Evolutionary conservation across 1,284 basidiomycete species (phyloP).

Genomic region (Chalciporus piperatoides): DNA sequence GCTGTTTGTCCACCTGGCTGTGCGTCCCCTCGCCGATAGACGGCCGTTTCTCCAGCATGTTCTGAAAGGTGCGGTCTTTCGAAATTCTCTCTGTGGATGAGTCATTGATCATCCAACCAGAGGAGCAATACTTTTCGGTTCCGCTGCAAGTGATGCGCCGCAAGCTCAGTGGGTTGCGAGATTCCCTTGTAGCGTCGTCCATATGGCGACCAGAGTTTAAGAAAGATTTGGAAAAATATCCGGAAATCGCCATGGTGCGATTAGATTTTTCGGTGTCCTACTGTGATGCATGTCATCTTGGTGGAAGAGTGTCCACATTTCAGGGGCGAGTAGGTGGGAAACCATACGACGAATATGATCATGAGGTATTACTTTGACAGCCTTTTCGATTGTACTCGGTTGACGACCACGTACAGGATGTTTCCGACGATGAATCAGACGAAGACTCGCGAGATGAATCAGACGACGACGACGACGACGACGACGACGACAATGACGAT

Average conservation of each 20-base stretch:
- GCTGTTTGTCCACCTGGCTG: slow-evolving; percentile 76
- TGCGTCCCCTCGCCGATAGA: slow-evolving; percentile 51
- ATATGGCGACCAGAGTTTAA: slow-evolving; percentile 75
- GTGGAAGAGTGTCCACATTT: slow-evolving; percentile 61
- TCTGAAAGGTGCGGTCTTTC: slow-evolving; percentile 46
- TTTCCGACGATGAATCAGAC: slow-evolving; percentile 22
- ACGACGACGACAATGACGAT: slow-evolving; percentile 27
- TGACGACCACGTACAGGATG: slow-evolving; percentile 12
- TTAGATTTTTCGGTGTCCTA: slow-evolving; percentile 56
- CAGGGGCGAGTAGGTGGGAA: slow-evolving; percentile 54
- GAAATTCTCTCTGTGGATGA: background rate
- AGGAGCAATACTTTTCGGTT: slow-evolving; percentile 68
- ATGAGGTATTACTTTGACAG: slow-evolving; percentile 39
- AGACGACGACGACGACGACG: too few species aligned
- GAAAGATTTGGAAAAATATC: slow-evolving; percentile 59
- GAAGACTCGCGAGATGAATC: background rate
- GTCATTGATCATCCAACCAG: slow-evolving; percentile 31
- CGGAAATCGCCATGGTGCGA: slow-evolving; percentile 50
- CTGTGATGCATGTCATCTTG: slow-evolving; percentile 79
- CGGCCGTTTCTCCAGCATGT: slow-evolving; percentile 50
- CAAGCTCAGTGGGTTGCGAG: slow-evolving; percentile 62
- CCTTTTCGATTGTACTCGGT: background rate
- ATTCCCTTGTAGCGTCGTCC: slow-evolving; percentile 73
- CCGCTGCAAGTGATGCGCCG: slow-evolving; percentile 60
- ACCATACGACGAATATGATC: slow-evolving; percentile 58